Evolutionary conservation across 1,284 basidiomycete genomes (phyloP).

Genomic region (Moesziomyces antarcticus): DNA sequence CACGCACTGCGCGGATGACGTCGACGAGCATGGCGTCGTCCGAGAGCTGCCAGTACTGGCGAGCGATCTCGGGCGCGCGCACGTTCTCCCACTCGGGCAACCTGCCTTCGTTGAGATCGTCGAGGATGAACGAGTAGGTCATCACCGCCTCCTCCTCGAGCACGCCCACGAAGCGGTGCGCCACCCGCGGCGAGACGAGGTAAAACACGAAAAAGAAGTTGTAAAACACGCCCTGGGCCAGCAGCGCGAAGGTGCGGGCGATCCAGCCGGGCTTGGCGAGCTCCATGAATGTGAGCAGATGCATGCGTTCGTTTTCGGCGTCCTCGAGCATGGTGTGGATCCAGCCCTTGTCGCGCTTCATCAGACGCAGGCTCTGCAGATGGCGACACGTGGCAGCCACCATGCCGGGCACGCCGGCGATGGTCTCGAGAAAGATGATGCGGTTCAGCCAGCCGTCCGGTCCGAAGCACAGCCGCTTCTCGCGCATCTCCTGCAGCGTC

Average conservation of each 20-base stretch:
- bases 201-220: slow-evolving; percentile 74
- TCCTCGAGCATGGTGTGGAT: slow-evolving; percentile 60
- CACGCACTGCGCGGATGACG: slow-evolving; percentile 87
- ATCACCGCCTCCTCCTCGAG: slow-evolving; percentile 92
- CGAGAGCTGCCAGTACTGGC: slow-evolving; percentile 84
- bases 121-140: slow-evolving; percentile 77
- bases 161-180: slow-evolving; percentile 94
- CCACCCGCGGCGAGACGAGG: slow-evolving; percentile 81
- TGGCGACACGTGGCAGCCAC: slow-evolving; percentile 88
- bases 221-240: slow-evolving; percentile 75
- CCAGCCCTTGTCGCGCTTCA: slow-evolving; percentile 59
- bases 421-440: slow-evolving; percentile 70
- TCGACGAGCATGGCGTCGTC: slow-evolving; percentile 81
- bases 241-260: slow-evolving; percentile 25
- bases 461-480: slow-evolving; percentile 51
- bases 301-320: slow-evolving; percentile 61
- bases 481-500: slow-evolving; percentile 55
- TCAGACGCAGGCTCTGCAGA: slow-evolving; percentile 61
- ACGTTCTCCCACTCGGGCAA: slow-evolving; percentile 81
- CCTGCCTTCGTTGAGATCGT: slow-evolving; percentile 83
- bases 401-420: slow-evolving; percentile 89
- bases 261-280: slow-evolving; percentile 44
- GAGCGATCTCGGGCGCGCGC: slow-evolving; percentile 87
- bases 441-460: slow-evolving; percentile 57
- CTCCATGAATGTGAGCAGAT: slow-evolving; percentile 51